phyloP scores from a whole-genome alignment of 2,329 filamentous ascomycete species.

The Chrysoporthe puriensis region DNA sequence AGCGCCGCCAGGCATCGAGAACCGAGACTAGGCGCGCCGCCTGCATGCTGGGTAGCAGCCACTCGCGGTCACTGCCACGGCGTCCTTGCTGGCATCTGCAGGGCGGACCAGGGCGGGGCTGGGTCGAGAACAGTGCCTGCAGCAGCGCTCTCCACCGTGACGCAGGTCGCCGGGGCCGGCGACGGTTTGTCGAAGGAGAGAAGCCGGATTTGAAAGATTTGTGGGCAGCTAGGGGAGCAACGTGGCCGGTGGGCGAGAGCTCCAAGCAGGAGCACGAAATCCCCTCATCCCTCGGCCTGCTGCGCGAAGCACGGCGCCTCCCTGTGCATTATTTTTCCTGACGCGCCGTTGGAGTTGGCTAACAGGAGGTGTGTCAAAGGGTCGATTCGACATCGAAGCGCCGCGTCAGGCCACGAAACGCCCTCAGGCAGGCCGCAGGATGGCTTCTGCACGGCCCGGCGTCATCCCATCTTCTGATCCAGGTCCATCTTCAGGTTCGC shows the following conservation, averaged over 20 bases:
- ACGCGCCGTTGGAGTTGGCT: no score
- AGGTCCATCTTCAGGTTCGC: background rate
- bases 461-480: conserved; percentile 1
- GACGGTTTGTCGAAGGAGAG: conserved; percentile 2
- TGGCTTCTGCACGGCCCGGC: background rate
- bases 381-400: background rate
- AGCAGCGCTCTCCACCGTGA: conserved; percentile 11
- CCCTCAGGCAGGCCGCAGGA: conserved; percentile 11
- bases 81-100: conserved; percentile 9
- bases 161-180: conserved; percentile 6
- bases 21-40: background rate
- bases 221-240: conserved; percentile 9
- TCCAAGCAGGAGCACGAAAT: background rate
- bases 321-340: background rate
- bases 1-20: background rate
- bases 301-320: background rate
- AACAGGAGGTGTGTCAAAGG: background rate
- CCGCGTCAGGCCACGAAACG: conserved; percentile 4
- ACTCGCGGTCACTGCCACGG: background rate
- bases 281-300: background rate
- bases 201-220: conserved; percentile 13
- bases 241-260: conserved; percentile 13
- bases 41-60: background rate
- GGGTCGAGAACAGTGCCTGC: conserved; percentile 7
- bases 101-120: background rate